Percentiles rank a stretch among this genome's conserved stretches.
Evolutionary conservation across 805 yeast species (phyloP).

Genomic region (Starmerella davenportii): DNA sequence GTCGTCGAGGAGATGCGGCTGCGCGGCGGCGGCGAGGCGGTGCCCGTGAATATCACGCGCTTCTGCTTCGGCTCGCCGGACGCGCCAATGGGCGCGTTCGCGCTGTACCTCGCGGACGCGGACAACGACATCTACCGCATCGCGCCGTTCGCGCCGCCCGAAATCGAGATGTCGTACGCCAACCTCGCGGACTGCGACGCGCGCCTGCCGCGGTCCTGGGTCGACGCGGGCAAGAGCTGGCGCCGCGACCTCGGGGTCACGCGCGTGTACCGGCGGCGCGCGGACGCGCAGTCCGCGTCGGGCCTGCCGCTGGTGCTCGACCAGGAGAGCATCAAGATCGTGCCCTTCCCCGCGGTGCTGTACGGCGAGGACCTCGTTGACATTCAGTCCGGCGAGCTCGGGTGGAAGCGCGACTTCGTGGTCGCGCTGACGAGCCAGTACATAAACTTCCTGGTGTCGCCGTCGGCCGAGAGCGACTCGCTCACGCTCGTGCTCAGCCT

Average conservation of each 20-base stretch:
- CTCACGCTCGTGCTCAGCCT: not conserved
- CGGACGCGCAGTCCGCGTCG: not conserved
- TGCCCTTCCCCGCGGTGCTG: constrained; percentile 37
- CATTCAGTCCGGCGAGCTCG: constrained; percentile 17
- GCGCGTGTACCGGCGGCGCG: constrained; percentile 1
- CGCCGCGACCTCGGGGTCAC: constrained; percentile 10
- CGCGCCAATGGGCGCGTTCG: constrained; percentile 28
- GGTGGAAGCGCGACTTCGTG: constrained; percentile 9
- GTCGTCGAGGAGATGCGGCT: not conserved
- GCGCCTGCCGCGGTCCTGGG: constrained; percentile 16
- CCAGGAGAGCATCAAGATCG: constrained; percentile 39
- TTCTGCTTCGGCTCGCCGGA: constrained; percentile 30
- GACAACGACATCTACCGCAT: constrained; percentile 45
- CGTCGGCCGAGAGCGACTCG: not conserved
- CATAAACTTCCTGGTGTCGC: constrained; percentile 7
- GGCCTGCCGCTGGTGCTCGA: constrained; percentile 3
- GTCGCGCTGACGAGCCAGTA: constrained; percentile 6
- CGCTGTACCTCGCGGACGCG: constrained; percentile 34
- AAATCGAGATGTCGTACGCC: constrained; percentile 23
- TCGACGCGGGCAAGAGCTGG: constrained; percentile 19
- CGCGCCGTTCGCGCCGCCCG: constrained; percentile 45
- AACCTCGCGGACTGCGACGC: not conserved
- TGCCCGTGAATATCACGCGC: not conserved
- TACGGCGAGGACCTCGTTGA: constrained; percentile 30
- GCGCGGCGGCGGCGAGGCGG: constrained; percentile 23